These are phyloP conservation scores for Fusarium sp. DNA, from an alignment of 2,329 filamentous ascomycete species.

Conservation along the genomic window DNA sequence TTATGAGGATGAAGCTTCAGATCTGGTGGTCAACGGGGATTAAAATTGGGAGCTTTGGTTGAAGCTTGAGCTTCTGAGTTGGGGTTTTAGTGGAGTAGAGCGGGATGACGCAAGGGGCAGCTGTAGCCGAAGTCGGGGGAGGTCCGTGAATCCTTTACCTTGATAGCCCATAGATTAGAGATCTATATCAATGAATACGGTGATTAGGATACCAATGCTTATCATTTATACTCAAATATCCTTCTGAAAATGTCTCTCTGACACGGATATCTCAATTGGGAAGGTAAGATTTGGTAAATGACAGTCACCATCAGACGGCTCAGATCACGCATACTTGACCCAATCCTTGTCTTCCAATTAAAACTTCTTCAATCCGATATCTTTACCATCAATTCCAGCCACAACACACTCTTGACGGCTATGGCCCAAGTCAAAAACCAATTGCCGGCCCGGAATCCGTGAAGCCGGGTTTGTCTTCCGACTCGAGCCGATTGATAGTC, in stretches of 20 bases:
- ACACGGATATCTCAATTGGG: not conserved
- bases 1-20: constrained; percentile 12
- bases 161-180: constrained; percentile 7
- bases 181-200: no score
- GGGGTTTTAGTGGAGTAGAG: constrained; percentile 24
- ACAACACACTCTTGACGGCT: not conserved
- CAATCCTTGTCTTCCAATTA: not conserved
- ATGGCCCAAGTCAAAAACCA: not conserved
- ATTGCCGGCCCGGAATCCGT: constrained; percentile 53
- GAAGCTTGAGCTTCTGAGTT: constrained; percentile 19
- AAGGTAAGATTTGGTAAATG: not conserved
- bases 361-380: not conserved
- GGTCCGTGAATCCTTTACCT: constrained; percentile 2
- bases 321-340: not conserved
- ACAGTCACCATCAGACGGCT: not conserved
- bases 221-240: not conserved
- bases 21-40: constrained; percentile 14
- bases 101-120: constrained; percentile 31
- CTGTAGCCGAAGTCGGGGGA: constrained; percentile 30
- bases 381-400: not conserved
- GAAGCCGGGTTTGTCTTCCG: constrained; percentile 13
- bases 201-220: not conserved
- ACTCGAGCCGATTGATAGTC: constrained; percentile 15
- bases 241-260: not conserved
- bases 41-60: constrained; percentile 16